phyloP scores from a whole-genome alignment of 768 basidiomycete genomes.

The Suillus discolor region DNA sequence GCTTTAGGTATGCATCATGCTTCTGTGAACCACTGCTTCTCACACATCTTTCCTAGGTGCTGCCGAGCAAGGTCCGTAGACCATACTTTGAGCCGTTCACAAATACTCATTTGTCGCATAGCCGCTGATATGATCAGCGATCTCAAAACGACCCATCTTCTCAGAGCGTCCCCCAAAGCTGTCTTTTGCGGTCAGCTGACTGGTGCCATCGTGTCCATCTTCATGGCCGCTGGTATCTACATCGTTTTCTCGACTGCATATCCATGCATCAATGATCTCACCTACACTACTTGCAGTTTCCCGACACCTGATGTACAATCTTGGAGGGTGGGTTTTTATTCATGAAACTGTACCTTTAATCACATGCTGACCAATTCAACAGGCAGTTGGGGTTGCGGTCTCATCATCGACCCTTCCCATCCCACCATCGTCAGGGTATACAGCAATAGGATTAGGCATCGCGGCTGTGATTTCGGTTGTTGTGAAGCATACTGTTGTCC shows the following conservation, averaged over 20 bases:
- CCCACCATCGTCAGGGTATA: slow-evolving; percentile 56
- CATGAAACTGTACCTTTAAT: not conserved
- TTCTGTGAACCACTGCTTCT: not conserved
- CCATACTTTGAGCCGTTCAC: not conserved
- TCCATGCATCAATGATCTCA: slow-evolving; percentile 51
- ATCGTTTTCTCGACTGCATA: slow-evolving; percentile 63
- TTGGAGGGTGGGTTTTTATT: slow-evolving; percentile 19
- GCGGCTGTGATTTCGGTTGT: slow-evolving; percentile 47
- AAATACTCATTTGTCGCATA: slow-evolving; percentile 9
- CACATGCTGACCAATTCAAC: not conserved
- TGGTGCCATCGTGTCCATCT: slow-evolving; percentile 61
- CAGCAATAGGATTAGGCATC: slow-evolving; percentile 55
- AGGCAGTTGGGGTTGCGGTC: slow-evolving; percentile 23
- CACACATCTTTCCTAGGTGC: slow-evolving; percentile 14
- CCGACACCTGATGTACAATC: slow-evolving; percentile 28
- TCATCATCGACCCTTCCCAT: slow-evolving; percentile 37
- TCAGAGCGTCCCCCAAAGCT: slow-evolving; percentile 62
- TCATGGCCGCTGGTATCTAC: slow-evolving; percentile 60
- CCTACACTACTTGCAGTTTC: slow-evolving; percentile 22
- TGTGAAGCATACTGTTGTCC: slow-evolving; percentile 34
- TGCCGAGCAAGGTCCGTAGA: slow-evolving; percentile 23
- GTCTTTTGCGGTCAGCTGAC: slow-evolving; percentile 63
- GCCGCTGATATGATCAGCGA: slow-evolving; percentile 69
- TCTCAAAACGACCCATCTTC: slow-evolving; percentile 69
- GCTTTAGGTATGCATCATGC: slow-evolving; percentile 17